Evolutionary conservation across 257 asterid genomes (phyloP), one percentile per base, ranked within the genome.

Genomic region (Nicotiana noctiflora): DNA sequence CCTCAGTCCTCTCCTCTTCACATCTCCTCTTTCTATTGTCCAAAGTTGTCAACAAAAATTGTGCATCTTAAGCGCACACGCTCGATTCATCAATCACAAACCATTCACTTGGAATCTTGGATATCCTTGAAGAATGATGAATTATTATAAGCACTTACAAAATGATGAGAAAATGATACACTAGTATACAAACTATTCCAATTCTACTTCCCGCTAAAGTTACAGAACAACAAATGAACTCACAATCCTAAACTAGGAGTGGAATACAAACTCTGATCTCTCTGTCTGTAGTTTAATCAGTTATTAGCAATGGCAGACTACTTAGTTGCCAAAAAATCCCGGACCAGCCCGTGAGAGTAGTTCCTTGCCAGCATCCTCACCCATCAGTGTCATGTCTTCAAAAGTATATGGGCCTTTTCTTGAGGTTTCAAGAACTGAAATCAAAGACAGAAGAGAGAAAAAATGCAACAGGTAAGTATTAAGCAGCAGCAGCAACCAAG

Each of bases 301-400:
- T 75, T 75, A 52, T 44, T 13, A 18, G 44, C 21, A 14, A 52
- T 40, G 5, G 12, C 12, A 17, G 25, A 70, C 14, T 15, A 25
- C n/a, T 37, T 59, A 60, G 75, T 37, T 75, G 37, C 79, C 85
- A 79, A 90, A 94, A 87, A 94, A 93, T 77, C 92, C 94, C 1
- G 95, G 95, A 53, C 98, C 98, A 19, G 97, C 98, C 64, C 82
- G 88, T 18, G 91, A 84, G 55, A 95, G 97, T 83, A 95, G 97
- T 80, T 93, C 98, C 88, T 92, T 92, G 13, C 97, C 98, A 56
- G 98, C 98, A 85, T 93, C 97, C 59, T 86, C 84, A 1, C 98
- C 97, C 97, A 94, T 94, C 82, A 80, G 85, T 37, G 91, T 80
- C 97, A 93, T 95, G 79, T 92, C 98, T 12, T 88, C 91, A 21